Conservation (phyloP, 2,329 filamentous ascomycete species). For the Ophiostoma sp. region DNA sequence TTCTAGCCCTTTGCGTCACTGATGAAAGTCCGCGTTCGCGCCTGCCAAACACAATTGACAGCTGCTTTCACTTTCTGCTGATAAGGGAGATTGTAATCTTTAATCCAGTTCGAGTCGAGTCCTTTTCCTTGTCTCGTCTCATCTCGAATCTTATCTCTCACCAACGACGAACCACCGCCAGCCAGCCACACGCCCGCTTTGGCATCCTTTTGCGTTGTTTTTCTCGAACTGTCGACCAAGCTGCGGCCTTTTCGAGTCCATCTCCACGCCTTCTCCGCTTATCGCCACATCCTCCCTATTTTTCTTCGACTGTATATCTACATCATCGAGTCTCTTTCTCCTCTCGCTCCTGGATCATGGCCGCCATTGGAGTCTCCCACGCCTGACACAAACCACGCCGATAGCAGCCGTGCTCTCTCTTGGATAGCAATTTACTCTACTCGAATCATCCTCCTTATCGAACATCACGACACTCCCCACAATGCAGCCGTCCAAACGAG, state of each 20-base stretch:
- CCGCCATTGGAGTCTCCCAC: background rate
- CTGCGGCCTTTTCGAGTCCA: background rate
- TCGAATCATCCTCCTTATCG: background rate
- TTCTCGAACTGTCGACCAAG: background rate
- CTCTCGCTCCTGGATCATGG: background rate
- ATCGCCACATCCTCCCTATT: background rate
- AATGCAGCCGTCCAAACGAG: slow-evolving; percentile 15
- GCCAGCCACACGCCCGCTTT: background rate
- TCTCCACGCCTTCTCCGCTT: background rate
- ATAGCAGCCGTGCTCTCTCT: background rate
- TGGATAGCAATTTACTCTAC: background rate
- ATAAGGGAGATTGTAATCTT: background rate
- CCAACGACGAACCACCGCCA: background rate
- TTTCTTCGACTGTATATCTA: too few relatives aligned
- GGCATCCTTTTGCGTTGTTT: background rate
- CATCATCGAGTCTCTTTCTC: background rate
- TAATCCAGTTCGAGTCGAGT: background rate
- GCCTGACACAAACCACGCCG: background rate
- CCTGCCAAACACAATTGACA: background rate
- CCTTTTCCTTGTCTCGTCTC: background rate
- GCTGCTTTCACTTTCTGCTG: background rate
- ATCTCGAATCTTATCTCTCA: background rate
- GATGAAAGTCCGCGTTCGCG: background rate
- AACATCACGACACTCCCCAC: background rate
- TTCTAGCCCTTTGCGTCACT: slow-evolving; percentile 5